Conservation (phyloP, 768 basidiomycete species). For the Favolaschia claudopus region DNA sequence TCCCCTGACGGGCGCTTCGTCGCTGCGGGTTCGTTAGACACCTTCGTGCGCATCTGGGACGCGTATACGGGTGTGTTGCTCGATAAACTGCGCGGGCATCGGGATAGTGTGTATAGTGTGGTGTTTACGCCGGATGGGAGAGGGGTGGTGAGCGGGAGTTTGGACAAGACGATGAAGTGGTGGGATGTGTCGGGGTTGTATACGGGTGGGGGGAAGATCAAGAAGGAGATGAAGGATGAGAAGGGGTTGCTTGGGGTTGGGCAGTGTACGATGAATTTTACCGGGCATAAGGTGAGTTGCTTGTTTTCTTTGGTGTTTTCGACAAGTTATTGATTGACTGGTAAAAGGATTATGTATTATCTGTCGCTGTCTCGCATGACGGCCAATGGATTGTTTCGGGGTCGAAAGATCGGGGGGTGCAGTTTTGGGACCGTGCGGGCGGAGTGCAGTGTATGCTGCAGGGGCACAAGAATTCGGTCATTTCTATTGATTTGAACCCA, state of each 20-base stretch:
- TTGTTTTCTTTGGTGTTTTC: neutral
- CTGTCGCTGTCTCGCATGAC: conserved; percentile 77
- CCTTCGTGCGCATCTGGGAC: conserved; percentile 75
- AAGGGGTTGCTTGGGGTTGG: conserved; percentile 57
- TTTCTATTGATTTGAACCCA: conserved; percentile 58
- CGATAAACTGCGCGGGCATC: conserved; percentile 79
- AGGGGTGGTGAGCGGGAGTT: conserved; percentile 88
- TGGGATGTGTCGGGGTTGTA: conserved; percentile 88
- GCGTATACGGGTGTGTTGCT: conserved; percentile 63
- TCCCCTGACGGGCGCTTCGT: conserved; percentile 65
- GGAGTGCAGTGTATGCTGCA: conserved; percentile 94
- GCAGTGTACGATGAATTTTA: conserved; percentile 73
- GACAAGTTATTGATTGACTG: neutral
- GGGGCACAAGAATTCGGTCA: conserved; percentile 66
- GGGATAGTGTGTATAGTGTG: conserved; percentile 86
- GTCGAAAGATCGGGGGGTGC: conserved; percentile 93
- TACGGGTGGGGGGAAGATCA: conserved; percentile 56
- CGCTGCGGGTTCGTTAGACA: conserved; percentile 55
- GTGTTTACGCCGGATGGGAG: conserved; percentile 95
- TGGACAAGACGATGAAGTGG: conserved; percentile 88
- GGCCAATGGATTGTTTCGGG: conserved; percentile 95
- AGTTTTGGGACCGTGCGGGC: conserved; percentile 85
- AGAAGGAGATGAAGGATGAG: conserved; percentile 53
- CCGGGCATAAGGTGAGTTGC: conserved; percentile 80
- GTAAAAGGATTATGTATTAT: conserved; percentile 39